These are phyloP conservation scores for Juglanconis juglandina DNA, from an alignment of 2,329 filamentous ascomycete genomes.

Conservation along the genomic window DNA sequence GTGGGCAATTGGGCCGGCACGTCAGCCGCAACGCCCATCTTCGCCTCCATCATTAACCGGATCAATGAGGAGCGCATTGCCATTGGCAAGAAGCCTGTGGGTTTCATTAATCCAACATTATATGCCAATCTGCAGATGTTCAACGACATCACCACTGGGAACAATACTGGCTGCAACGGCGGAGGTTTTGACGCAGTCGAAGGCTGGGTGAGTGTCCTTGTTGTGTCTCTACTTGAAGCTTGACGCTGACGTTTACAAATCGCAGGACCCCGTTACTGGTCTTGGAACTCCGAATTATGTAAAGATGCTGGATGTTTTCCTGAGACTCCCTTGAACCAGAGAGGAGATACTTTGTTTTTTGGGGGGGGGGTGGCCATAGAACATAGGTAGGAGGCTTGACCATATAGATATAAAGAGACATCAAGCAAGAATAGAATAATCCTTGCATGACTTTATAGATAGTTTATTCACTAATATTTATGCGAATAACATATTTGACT, in stretches of 20 bases:
- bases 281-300: slow-evolving; percentile 22
- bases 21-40: slow-evolving; percentile 54
- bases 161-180: slow-evolving; percentile 29
- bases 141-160: slow-evolving; percentile 27
- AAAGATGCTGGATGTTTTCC: slow-evolving; percentile 6
- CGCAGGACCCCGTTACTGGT: slow-evolving; percentile 22
- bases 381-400: too few species aligned
- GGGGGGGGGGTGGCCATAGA: too few species aligned
- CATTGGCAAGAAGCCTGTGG: slow-evolving; percentile 38
- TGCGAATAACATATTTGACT: too few species aligned
- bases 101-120: slow-evolving; percentile 31
- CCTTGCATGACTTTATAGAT: too few species aligned
- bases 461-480: too few species aligned
- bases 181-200: slow-evolving; percentile 26
- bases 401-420: too few species aligned
- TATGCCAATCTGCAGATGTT: slow-evolving; percentile 30
- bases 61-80: slow-evolving; percentile 60
- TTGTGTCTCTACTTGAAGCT: background rate
- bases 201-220: slow-evolving; percentile 21
- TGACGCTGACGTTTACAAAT: background rate
- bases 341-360: background rate
- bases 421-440: too few species aligned
- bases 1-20: slow-evolving; percentile 44
- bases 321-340: slow-evolving; percentile 4
- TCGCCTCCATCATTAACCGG: slow-evolving; percentile 56